These are phyloP conservation scores for Myxozyma geophila DNA, from an alignment of 805 yeast genomes.

Conservation along the genomic window DNA sequence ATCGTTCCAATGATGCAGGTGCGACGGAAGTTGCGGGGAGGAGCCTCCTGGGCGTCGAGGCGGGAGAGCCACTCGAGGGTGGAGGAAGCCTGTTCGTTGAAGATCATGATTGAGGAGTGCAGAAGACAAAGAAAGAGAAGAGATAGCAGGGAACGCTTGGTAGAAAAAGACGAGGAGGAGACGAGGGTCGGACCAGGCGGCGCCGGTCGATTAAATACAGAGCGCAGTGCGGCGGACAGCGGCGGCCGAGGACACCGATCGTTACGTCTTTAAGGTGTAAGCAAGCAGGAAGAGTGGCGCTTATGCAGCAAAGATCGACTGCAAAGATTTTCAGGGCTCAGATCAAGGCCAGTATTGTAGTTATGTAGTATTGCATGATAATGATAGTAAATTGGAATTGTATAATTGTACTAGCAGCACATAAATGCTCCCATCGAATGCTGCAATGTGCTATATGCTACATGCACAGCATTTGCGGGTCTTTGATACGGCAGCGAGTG, in stretches of 20 bases:
- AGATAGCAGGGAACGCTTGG: not conserved
- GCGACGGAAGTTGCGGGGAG: constrained; percentile 83
- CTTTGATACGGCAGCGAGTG: not conserved
- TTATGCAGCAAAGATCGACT: not conserved
- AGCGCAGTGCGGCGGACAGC: not conserved
- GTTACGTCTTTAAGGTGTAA: not conserved
- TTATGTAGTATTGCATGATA: too few species aligned
- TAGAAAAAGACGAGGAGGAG: not conserved
- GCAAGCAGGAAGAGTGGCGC: not conserved
- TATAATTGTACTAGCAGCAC: too few species aligned
- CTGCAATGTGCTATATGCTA: too few species aligned
- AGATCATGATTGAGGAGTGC: constrained; percentile 24
- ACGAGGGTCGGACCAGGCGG: not conserved
- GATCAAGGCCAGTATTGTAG: too few species aligned
- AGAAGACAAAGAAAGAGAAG: not conserved
- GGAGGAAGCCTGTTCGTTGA: constrained; percentile 37
- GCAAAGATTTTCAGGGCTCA: constrained; percentile 12
- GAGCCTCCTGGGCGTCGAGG: constrained; percentile 72
- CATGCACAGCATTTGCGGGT: not conserved
- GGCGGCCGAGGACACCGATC: not conserved
- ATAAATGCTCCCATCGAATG: too few species aligned
- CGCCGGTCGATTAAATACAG: constrained; percentile 4
- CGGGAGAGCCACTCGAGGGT: constrained; percentile 79
- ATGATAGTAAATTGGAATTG: too few species aligned
- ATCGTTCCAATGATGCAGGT: constrained; percentile 98